These are phyloP conservation scores for Backusella macrospora DNA, from an alignment of 192 early-diverging fungal species.

Conservation along the genomic window DNA sequence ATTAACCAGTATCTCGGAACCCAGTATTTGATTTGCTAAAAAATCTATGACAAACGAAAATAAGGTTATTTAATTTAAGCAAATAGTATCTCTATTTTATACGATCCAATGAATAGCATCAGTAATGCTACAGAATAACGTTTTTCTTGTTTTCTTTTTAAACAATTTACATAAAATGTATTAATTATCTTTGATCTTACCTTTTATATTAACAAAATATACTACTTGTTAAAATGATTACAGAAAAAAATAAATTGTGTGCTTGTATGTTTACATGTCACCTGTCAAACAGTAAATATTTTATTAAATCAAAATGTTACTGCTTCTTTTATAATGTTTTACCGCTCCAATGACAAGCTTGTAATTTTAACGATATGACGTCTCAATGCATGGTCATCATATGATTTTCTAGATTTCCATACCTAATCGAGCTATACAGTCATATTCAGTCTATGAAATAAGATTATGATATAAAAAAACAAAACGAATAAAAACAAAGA, in stretches of 20 bases:
- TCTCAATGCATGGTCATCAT: background rate
- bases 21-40: background rate
- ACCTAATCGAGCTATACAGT: background rate
- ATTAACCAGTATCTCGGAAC: background rate
- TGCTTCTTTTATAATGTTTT: background rate
- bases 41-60: background rate
- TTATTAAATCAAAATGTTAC: background rate
- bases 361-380: background rate
- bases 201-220: too few species aligned
- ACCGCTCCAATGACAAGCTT: background rate
- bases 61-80: background rate
- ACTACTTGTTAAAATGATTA: too few species aligned
- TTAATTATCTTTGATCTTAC: background rate
- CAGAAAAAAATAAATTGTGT: background rate
- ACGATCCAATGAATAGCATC: background rate
- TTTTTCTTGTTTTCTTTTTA: background rate
- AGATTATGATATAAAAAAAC: background rate
- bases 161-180: background rate
- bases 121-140: background rate
- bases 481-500: background rate
- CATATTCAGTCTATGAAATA: background rate
- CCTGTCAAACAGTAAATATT: background rate
- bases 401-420: background rate
- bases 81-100: background rate
- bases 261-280: background rate